Percentiles rank a stretch among this genome's conserved stretches.
Evolutionary conservation across 306 rosid species (phyloP).

Genomic region (Corylus americana): DNA sequence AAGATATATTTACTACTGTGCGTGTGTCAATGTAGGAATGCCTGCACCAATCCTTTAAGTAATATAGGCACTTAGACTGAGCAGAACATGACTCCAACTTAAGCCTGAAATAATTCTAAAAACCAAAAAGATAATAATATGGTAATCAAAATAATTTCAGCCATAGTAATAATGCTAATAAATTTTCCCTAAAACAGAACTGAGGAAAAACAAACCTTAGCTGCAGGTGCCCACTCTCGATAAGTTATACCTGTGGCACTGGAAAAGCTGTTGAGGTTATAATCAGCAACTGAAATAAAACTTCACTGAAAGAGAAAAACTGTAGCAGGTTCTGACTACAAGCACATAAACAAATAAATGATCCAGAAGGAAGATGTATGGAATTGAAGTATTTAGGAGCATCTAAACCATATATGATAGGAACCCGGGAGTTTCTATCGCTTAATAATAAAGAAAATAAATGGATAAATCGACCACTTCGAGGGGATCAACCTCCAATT

Average conservation of each 20-base stretch:
- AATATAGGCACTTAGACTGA: background rate
- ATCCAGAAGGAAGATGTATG: background rate
- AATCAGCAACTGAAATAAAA: constrained; percentile 22
- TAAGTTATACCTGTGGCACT: constrained; percentile 88
- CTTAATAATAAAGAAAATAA: no score
- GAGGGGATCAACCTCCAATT: no score
- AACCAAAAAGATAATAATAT: background rate
- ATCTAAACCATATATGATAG: background rate
- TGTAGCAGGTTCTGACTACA: background rate
- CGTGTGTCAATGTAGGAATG: background rate
- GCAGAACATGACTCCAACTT: constrained; percentile 1
- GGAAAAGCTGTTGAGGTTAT: constrained; percentile 40
- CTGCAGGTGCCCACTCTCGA: constrained; percentile 99
- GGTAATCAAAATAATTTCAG: background rate
- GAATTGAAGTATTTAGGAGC: background rate
- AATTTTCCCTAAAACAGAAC: background rate
- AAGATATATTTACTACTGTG: background rate
- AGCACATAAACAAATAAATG: background rate
- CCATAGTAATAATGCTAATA: background rate
- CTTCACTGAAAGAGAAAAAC: background rate
- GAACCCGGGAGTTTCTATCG: no score
- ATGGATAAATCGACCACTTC: no score
- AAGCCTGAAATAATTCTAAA: background rate
- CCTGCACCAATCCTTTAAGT: background rate
- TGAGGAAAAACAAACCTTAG: constrained; percentile 60